Evolutionary conservation across 2,329 filamentous ascomycete species (phyloP).

Genomic region (Fusarium zealandicum): DNA sequence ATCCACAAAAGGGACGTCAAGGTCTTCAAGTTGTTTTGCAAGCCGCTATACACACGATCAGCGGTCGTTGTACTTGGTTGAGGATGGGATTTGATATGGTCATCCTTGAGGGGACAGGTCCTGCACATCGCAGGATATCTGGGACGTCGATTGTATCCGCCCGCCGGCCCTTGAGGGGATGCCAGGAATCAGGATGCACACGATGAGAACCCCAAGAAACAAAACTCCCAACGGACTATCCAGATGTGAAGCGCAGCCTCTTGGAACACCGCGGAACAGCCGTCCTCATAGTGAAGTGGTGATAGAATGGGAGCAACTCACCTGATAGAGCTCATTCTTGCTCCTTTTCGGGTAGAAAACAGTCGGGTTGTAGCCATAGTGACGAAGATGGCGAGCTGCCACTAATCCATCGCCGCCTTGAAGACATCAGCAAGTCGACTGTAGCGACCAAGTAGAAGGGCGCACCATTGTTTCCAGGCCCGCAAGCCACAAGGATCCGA

Average conservation of each 20-base stretch:
- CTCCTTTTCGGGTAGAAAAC: conserved; percentile 93
- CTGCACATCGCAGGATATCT: conserved; percentile 5
- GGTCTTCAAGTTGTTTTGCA: conserved; percentile 81
- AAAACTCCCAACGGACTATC: conserved; percentile 24
- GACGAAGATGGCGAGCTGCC: conserved; percentile 86
- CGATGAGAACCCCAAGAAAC: conserved; percentile 31
- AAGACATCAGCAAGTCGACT: conserved; percentile 1
- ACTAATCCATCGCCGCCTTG: conserved; percentile 92
- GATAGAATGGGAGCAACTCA: conserved; percentile 47
- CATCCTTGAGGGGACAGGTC: conserved; percentile 8
- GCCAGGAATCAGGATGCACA: conserved; percentile 15
- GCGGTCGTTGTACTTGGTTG: conserved; percentile 25
- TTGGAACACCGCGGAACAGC: neutral
- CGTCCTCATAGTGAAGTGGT: conserved; percentile 11
- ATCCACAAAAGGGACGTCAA: conserved; percentile 82
- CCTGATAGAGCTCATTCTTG: conserved; percentile 89
- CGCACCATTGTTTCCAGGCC: conserved; percentile 77
- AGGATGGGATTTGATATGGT: conserved; percentile 10
- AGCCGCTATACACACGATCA: conserved; percentile 68
- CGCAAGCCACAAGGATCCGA: conserved; percentile 86
- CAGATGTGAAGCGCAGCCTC: conserved; percentile 6
- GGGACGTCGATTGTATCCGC: conserved; percentile 12
- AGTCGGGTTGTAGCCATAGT: conserved; percentile 89
- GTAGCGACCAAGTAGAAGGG: neutral
- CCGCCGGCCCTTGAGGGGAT: conserved; percentile 22